phyloP scores from a whole-genome alignment of 495 filamentous ascomycete genomes.

The Cercophora newfieldiana region DNA sequence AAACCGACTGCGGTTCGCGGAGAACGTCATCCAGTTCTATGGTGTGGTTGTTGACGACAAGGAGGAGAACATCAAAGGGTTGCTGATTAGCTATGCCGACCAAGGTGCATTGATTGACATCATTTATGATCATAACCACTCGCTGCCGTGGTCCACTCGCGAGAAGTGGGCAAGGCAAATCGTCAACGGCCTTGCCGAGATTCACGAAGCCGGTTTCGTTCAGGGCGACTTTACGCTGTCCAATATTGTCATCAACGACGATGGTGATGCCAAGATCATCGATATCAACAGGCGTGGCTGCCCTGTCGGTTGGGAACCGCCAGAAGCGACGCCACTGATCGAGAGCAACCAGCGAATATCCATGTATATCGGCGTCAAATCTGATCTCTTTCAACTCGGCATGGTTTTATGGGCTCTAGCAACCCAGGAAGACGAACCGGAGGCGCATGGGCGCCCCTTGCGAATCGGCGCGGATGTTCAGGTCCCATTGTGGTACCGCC shows the following conservation, averaged over 20 bases:
- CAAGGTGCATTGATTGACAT: conserved; percentile 89
- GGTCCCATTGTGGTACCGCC: conserved; percentile 46
- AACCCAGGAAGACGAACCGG: conserved; percentile 85
- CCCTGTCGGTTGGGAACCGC: conserved; percentile 96
- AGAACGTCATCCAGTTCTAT: conserved; percentile 83
- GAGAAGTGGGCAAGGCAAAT: conserved; percentile 95
- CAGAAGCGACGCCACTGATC: conserved; percentile 84
- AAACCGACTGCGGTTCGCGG: conserved; percentile 67
- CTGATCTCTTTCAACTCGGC: conserved; percentile 90
- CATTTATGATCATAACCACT: conserved; percentile 69
- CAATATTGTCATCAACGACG: conserved; percentile 88
- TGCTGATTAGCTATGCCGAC: conserved; percentile 87
- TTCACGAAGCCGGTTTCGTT: conserved; percentile 95
- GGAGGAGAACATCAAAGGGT: conserved; percentile 74
- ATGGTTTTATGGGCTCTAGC: conserved; percentile 97
- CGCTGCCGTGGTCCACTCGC: conserved; percentile 70
- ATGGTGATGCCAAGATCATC: conserved; percentile 91
- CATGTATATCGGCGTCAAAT: conserved; percentile 99
- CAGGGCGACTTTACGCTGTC: conserved; percentile 97
- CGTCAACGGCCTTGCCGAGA: conserved; percentile 83
- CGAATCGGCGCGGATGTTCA: conserved; percentile 38
- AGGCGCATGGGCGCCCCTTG: conserved; percentile 74
- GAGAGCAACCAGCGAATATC: conserved; percentile 89
- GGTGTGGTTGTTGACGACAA: conserved; percentile 86
- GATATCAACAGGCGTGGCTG: conserved; percentile 97